phyloP scores from a whole-genome alignment of 768 basidiomycete species.

The Suillus americanus region DNA sequence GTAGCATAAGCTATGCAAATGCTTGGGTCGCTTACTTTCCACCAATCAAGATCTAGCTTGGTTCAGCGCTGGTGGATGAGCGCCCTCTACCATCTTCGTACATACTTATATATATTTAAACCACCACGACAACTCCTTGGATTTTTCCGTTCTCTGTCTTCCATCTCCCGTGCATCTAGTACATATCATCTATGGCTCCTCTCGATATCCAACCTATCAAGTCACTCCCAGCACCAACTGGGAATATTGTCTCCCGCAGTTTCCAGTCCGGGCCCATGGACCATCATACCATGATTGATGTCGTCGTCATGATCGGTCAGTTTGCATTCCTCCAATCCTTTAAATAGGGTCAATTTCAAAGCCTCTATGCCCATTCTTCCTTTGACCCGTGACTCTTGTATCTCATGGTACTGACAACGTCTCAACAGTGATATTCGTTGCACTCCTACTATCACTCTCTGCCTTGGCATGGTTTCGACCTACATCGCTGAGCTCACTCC shows the following conservation, averaged over 20 bases:
- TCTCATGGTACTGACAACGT: background rate
- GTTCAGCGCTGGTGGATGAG: background rate
- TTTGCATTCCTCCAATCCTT: background rate
- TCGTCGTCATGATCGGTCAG: background rate
- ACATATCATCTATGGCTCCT: background rate
- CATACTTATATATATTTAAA: background rate
- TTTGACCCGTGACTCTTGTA: background rate
- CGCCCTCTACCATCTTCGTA: background rate
- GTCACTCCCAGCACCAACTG: background rate
- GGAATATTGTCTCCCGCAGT: background rate
- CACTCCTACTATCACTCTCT: background rate
- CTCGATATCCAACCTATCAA: background rate
- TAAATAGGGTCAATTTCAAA: background rate
- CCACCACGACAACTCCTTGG: accelerated
- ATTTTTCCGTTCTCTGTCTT: background rate
- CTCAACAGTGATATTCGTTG: background rate
- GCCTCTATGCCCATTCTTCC: background rate
- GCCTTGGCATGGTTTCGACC: background rate
- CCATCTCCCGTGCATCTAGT: background rate
- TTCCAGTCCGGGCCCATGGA: background rate
- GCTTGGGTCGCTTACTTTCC: too few relatives aligned
- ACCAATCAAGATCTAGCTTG: background rate
- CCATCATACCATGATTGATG: background rate
- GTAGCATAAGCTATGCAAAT: background rate
- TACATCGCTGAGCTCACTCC: background rate